Evolutionary conservation across 208 protist species (phyloP), one percentile per base, ranked within the genome.

Genomic region (Trypanosoma avium): DNA sequence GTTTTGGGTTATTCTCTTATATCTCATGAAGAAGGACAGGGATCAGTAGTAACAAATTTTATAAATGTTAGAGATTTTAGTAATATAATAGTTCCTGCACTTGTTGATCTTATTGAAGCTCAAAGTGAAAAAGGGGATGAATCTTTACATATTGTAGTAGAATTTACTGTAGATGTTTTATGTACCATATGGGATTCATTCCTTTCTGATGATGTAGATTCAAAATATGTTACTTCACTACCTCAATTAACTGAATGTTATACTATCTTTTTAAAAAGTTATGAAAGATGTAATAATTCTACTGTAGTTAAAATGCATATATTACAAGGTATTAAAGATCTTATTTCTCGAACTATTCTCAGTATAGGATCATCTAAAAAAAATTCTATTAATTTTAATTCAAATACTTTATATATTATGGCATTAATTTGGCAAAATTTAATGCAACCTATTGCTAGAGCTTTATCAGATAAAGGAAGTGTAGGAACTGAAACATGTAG

Each of bases 281-380:
- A 80, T 61, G 79, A 49, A 5, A 60, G 60, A 3, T 50, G 66
- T 30, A 66, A 33, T 10, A 77, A 49, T 21, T 74, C 57, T 4
- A 12, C 67, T 19, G 69, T 88, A 15, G 77, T 91, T 19, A 64
- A 79, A 53, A 82, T 84, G 73, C 85, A 92, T 60, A 43, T 90
- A 22, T 68, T 96, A 46, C 84, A 92, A 57, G 77, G 75, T 32
- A 73, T 89, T 13, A 86, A 88, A 73, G 84, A 95, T 65, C 54
- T 95, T n/a, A 71, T 91, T 43, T 60, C 71, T 0, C 81, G 82
- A 43, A 88, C 71, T 5, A 63, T 89, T 6, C 81, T 57, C 27
- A 29, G 12, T 1, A 67, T 21, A 13, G 64, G 58, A 36, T 36
- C 48, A 8, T 17, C 30, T 2, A 36, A 19, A 13, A 12, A 3